Evolutionary conservation across 2,329 filamentous ascomycete genomes (phyloP), one percentile per base, ranked within the genome.

Genomic region (Aureobasidium namibiae): DNA sequence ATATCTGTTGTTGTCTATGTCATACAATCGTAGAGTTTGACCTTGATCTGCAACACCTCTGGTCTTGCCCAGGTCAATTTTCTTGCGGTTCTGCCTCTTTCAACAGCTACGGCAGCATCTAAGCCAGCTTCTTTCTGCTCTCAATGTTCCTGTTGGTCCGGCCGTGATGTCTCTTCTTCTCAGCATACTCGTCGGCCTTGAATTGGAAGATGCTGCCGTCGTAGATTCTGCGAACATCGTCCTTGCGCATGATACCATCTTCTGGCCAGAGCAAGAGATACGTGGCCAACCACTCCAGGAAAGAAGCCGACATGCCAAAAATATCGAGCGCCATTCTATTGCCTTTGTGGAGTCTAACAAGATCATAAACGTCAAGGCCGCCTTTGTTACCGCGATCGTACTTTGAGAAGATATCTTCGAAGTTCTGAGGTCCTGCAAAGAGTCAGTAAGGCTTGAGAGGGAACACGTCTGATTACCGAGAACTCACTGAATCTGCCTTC

Each of bases 161-260:
- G 11, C 42, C 45, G 45, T 59, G 42, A 21, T 26, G 38, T 16
- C 36, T 60, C 59, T 60, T 62, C 63, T 64, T 68, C 57, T 46
- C 60, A 29, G 64, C 64, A 59, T 67, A 67, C 60, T 72, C 70
- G 50, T 70, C 65, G 5, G 71, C 72, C 60, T 75, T 73, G 21
- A 67, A 70, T 61, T 78, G 76, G 62, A 80, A 81, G 42, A 81
- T 72, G 65, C 78, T 80, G 9, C 80, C 79, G 66, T 82, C 78
- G 63, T 77, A 82, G 6, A 81, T 70, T 8, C 75, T 66, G n/a
- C 79, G 67, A 18, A 82, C 73, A 56, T 85, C 82, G 46, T 85
- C 81, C 69, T 85, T 85, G 65, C 69, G 74, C 70, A 84, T 76
- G 53, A 73, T 72, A 0, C 82, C 82, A 65, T 85, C 80, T 41